These are phyloP conservation scores for Aspergillus awamori DNA, from an alignment of 2,329 filamentous ascomycete species.

Conservation along the genomic window DNA sequence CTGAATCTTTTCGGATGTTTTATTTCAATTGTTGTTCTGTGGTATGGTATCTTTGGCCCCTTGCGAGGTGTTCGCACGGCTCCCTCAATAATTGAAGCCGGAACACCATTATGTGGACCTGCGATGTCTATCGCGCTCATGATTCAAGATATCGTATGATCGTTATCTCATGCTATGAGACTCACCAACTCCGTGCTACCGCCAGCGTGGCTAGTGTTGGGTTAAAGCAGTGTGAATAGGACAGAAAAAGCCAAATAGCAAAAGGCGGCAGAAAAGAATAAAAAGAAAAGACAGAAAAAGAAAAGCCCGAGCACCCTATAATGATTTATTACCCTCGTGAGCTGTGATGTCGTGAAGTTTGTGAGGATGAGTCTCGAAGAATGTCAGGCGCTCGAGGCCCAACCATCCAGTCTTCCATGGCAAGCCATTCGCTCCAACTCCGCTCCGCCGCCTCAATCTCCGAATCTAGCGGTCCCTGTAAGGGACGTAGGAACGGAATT, in stretches of 20 bases:
- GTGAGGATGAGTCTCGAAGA: conserved; percentile 42
- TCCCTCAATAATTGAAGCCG: conserved; percentile 2
- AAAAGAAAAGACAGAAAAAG: neutral
- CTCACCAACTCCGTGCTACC: conserved; percentile 9
- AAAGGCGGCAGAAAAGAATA: conserved; percentile 1
- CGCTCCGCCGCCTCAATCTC: conserved; percentile 83
- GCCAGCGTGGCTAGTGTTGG: neutral
- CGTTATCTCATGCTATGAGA: conserved; percentile 18
- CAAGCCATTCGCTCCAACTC: conserved; percentile 91
- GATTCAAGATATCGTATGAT: conserved; percentile 17
- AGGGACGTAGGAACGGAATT: conserved; percentile 81
- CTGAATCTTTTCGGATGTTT: neutral
- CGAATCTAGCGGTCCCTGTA: conserved; percentile 73
- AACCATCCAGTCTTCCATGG: conserved; percentile 99
- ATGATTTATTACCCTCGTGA: conserved; percentile 28
- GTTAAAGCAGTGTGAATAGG: neutral
- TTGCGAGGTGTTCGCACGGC: neutral
- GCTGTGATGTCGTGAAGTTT: conserved; percentile 37
- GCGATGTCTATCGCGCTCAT: conserved; percentile 18
- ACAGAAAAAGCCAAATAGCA: neutral
- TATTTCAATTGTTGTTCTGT: neutral
- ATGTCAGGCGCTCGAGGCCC: conserved; percentile 70
- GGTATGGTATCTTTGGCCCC: conserved; percentile 4
- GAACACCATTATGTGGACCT: conserved; percentile 12
- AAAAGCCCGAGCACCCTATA: neutral